phyloP scores from a whole-genome alignment of 805 yeast genomes.

The Cyberlindnera mississippiensis region DNA sequence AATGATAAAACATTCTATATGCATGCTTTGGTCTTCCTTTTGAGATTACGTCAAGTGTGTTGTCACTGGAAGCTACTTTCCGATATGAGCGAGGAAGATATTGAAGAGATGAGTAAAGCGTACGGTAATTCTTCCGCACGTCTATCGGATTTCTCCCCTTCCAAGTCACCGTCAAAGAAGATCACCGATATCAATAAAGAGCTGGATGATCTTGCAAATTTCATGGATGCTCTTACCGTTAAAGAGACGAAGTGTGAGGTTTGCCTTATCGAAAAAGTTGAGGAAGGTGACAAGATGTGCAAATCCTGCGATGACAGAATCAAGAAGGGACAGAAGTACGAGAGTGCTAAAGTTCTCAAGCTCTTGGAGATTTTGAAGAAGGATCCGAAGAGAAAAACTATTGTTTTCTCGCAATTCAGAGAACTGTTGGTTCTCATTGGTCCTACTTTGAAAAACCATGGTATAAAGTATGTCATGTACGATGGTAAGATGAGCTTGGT shows the following conservation, averaged over 20 bases:
- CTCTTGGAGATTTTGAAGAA: conserved; percentile 32
- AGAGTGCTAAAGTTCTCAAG: conserved; percentile 34
- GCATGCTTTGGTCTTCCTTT: conserved; percentile 28
- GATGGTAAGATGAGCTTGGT: conserved; percentile 33
- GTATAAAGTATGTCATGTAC: conserved; percentile 31
- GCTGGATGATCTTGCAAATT: conserved; percentile 20
- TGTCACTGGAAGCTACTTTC: conserved; percentile 31
- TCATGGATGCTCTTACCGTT: conserved; percentile 23
- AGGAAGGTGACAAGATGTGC: conserved; percentile 16
- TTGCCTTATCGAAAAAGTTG: conserved; percentile 16
- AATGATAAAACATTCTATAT: conserved; percentile 20
- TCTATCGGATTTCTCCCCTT: conserved; percentile 4
- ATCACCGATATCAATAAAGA: conserved; percentile 15
- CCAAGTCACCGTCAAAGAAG: conserved; percentile 12
- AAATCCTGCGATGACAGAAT: conserved; percentile 13
- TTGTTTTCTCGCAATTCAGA: conserved; percentile 43
- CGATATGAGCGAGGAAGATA: conserved; percentile 13
- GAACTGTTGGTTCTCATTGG: conserved; percentile 31
- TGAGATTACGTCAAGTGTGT: conserved; percentile 36
- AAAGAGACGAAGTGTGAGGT: conserved; percentile 25
- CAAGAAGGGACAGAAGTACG: conserved; percentile 15
- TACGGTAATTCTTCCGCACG: neutral
- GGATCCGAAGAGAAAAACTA: conserved; percentile 37
- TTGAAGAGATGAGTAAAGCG: conserved; percentile 11
- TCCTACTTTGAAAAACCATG: conserved; percentile 28